Base-by-base conservation (phyloP, 2,329 filamentous ascomycete genomes). In the Endoconidiophora laricicola region DNA sequence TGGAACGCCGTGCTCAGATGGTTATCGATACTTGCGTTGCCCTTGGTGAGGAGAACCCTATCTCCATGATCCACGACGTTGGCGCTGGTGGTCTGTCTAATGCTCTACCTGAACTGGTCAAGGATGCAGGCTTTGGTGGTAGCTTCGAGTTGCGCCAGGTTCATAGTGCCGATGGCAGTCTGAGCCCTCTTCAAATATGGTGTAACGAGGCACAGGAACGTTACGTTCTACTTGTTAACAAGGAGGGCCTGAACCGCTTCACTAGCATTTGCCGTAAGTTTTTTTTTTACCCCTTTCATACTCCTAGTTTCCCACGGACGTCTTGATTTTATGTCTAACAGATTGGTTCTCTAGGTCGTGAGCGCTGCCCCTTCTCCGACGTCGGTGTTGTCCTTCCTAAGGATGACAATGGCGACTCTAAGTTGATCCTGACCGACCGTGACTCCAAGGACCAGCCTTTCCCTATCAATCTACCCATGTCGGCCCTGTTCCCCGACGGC, bases 181-280 rank as follows among this genome's bases (percentile, higher is more conserved):
- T 98, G 83, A 94, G 86, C 60, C 91, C 91, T 18, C 76, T 98
- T 52, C 86, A 96, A 62, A 94, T 98, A 44, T 96, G 90, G 88
- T 95, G 91, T 65, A 94, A 90, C 58, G 90, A 96, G 63, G 86
- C 91, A 0, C 91, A 98, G 62, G 91, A 98, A 65, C 76, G 91
- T 62, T 98, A 98, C 59, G 91, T 98, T 6, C 70, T 98, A 58
- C 80, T 93, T 6, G 79, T 98, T 55, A 86, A 88, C 54, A 76
- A 78, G 47, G 81, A 91, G 18, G 74, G 79, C 48, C 75, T 96
- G 60, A 87, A 90, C 58, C 79, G 66, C 71, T 98, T 81, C 59
- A 69, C 70, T 42, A 77, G 69, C 61, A 81, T 81, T 52, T 79
- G 76, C 62, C 69, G 68, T 67, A 66, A 60, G 68, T 66, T 18